Base-by-base conservation (phyloP, 192 early-diverging fungal species). In the Physocladia obscura region DNA sequence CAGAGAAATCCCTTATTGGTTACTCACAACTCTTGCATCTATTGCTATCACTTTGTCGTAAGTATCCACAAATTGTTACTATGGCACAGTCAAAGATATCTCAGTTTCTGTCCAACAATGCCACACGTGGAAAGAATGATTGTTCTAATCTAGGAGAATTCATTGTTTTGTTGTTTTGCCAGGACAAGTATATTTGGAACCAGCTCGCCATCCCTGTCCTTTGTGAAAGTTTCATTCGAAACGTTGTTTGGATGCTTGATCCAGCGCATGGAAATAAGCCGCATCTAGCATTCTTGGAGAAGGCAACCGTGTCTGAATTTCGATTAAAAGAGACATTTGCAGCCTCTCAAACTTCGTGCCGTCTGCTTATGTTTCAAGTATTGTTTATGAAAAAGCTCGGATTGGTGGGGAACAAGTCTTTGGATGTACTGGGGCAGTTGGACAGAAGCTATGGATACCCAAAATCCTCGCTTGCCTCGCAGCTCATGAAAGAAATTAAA, bases 221-320 rank as follows among this genome's bases (percentile, higher is more conserved):
- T 22, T 36, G 58, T 30, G 73, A 74, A 69, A 2, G 27, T 34
- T 34, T 13, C 26, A 51, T 49, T 31, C 54, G 73, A 15, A 74
- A 69, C 57, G 73, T 69, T 0, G 56, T 64, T 19, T 74, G 73
- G 73, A 54, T 51, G 29, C 37, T 76, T n/a, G 48, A 73, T 31
- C 39, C 37, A 24, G 24, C 38, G 27, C 35, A 61, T 27, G 59
- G 59, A n/a, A 61, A 61, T 26, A 61, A 61, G 59, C 74, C 63
- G n/a, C 40, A 65, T 54, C 57, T 76, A 4, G 74, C 74, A 15
- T 73, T 63, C 69, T 32, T 76, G 15, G 74, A 76, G 30, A 19
- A 19, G 3, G 36, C n/a, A 4, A 24, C 64, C 4, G 17, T 15
- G 4, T 24, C 17, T 11, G 64, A 67, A 47, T 56, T 67, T 30